These are phyloP conservation scores for Ceratobasidium sp. DNA, from an alignment of 1,284 basidiomycete species.

Conservation along the genomic window DNA sequence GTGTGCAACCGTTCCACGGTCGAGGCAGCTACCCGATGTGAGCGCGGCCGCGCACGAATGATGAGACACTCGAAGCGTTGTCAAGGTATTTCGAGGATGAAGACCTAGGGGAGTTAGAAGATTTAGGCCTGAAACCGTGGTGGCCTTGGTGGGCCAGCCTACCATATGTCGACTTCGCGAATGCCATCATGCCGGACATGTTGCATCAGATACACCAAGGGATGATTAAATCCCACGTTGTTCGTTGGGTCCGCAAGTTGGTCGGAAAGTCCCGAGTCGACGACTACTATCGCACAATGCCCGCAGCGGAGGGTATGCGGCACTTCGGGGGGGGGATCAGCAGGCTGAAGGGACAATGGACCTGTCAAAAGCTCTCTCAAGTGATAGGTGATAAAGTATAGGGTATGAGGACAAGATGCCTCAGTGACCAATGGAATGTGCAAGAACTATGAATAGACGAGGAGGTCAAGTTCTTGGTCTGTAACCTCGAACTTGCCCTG, in stretches of 20 bases:
- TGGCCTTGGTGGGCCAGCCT: constrained; percentile 55
- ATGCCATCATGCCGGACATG: constrained; percentile 54
- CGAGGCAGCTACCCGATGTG: constrained; percentile 6
- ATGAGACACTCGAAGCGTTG: constrained; percentile 5
- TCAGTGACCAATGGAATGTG: too few relatives aligned
- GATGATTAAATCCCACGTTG: constrained; percentile 54
- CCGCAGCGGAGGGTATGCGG: constrained; percentile 10
- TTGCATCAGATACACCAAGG: constrained; percentile 58
- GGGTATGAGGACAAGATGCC: too few relatives aligned
- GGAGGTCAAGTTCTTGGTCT: too few relatives aligned
- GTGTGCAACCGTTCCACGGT: background rate
- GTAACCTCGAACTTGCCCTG: too few relatives aligned
- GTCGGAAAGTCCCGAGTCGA: constrained; percentile 43
- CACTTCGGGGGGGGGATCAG: constrained; percentile 49
- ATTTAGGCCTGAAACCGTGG: background rate
- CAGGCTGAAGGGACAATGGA: constrained; percentile 50
- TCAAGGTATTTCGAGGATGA: background rate
- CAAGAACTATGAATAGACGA: too few relatives aligned
- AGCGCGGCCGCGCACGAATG: background rate
- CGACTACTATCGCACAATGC: constrained; percentile 36
- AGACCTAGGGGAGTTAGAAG: background rate
- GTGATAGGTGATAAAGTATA: too few relatives aligned
- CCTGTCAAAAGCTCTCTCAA: too few relatives aligned
- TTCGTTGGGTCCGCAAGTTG: constrained; percentile 48
- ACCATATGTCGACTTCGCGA: constrained; percentile 53